A percentile compares a stretch with the other conserved stretches of the same genome.
phyloP scores from a whole-genome alignment of 78 protist genomes.

The Chrysochromulina tobinii region DNA sequence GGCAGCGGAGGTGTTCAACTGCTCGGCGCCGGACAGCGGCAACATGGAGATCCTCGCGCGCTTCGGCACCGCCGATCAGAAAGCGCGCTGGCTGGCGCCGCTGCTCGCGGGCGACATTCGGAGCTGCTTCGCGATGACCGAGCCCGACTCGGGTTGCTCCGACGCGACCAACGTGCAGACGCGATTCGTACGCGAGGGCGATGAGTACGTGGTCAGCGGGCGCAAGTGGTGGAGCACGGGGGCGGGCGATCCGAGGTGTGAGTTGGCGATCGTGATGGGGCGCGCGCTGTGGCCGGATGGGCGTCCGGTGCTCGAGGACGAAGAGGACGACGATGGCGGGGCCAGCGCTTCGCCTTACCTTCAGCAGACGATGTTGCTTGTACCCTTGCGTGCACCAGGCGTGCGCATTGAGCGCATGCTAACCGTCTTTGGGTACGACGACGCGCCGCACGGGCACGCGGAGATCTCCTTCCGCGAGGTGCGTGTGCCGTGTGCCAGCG shows the following conservation, averaged over 20 bases:
- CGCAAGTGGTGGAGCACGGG: slow-evolving; percentile 75
- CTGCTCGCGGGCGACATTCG: slow-evolving; percentile 51
- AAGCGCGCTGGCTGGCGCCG: background rate
- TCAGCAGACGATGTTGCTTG: slow-evolving; percentile 80
- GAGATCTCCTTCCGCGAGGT: slow-evolving; percentile 58
- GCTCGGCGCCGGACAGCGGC: slow-evolving; percentile 87
- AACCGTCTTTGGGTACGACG: slow-evolving; percentile 72
- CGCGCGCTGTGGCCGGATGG: background rate
- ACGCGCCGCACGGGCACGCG: slow-evolving; percentile 81
- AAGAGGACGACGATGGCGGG: background rate
- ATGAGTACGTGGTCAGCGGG: slow-evolving; percentile 72
- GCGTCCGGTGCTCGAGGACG: background rate
- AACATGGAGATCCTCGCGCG: slow-evolving; percentile 77
- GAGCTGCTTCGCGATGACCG: slow-evolving; percentile 77
- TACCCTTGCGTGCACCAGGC: slow-evolving; percentile 45
- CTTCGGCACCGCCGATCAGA: slow-evolving; percentile 77
- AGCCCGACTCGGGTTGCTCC: background rate
- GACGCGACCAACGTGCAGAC: slow-evolving; percentile 12
- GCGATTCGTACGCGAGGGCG: slow-evolving; percentile 30
- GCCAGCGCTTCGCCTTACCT: background rate
- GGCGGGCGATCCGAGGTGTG: slow-evolving; percentile 68
- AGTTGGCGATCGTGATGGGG: slow-evolving; percentile 72
- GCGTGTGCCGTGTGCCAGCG: slow-evolving; percentile 59
- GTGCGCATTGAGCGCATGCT: slow-evolving; percentile 58
- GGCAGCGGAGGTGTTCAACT: slow-evolving; percentile 68